Evolutionary conservation across 2,329 filamentous ascomycete genomes (phyloP), one percentile per base, ranked within the genome.

Genomic region (Alternaria gansuensis): DNA sequence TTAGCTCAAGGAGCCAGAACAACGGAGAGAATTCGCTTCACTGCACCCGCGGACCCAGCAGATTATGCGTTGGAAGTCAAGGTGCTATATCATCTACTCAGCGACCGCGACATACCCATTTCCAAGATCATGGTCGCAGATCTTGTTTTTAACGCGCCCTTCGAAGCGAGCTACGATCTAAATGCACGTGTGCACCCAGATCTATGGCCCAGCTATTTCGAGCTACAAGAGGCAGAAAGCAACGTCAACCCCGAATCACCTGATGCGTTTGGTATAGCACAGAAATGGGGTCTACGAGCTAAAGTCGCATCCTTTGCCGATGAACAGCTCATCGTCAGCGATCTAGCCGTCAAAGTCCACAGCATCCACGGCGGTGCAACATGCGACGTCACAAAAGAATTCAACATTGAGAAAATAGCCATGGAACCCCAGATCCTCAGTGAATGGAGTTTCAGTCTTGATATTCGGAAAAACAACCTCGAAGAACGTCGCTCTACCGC

Each of bases 161-260:
- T 99, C 69, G 93, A 97, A 78, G 91, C 93, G 14, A 95, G 91
- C 70, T 97, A 96, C 75, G 92, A 96, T 62, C 87, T 98, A 62
- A 84, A 89, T 11, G 93, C 95, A 10, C 86, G 90, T 9, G 82
- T 97, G 3, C 90, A 97, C 75, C 77, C 84, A 0, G 88, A 90
- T 48, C 83, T 87, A 2, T 99, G 95, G 94, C 93, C 95, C 1
- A 93, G 89, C 74, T 88, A 96, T 68, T 99, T 98, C 76, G 84
- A 88, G 51, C 81, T 85, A 17, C 84, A 87, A 37, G 72, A 78
- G n/a, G 69, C 69, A 8, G 70, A 75, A 40, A 61, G 63, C 33
- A 76, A 80, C 11, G 69, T 75, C 10, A 59, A 66, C 17, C 55
- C 64, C 3, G 70, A 78, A 14, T 68, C 75, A 3, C 71, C 72